phyloP scores from a whole-genome alignment of 768 basidiomycete genomes.

The Boletus sp. region DNA sequence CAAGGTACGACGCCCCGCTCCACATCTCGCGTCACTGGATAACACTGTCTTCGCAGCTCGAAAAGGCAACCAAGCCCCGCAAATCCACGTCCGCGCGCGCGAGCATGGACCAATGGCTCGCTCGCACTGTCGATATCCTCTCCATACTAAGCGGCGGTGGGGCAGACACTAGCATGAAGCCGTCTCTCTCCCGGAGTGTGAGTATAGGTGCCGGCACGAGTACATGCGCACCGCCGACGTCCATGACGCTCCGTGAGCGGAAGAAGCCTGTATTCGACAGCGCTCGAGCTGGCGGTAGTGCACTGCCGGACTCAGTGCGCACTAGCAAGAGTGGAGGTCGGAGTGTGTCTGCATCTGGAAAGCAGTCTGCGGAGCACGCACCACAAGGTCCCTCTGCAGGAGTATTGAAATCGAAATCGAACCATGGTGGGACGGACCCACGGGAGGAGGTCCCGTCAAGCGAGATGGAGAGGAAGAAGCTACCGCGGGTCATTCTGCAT shows the following conservation, averaged over 20 bases:
- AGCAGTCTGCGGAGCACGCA: neutral
- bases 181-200: constrained; percentile 1
- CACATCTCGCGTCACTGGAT: neutral
- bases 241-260: constrained; percentile 51
- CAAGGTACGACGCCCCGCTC: constrained; percentile 41
- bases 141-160: constrained; percentile 3
- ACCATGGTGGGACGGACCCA: neutral
- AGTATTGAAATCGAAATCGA: neutral
- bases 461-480: constrained; percentile 43
- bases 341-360: constrained; percentile 5
- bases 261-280: constrained; percentile 28
- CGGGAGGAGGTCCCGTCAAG: neutral
- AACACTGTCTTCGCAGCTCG: constrained; percentile 43
- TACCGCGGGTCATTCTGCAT: constrained; percentile 56
- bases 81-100: constrained; percentile 38
- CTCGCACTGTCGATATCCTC: constrained; percentile 42
- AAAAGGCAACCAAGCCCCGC: constrained; percentile 62
- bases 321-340: neutral
- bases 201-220: neutral
- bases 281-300: neutral
- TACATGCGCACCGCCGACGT: constrained; percentile 32
- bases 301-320: neutral
- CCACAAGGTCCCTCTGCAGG: neutral
- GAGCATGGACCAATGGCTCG: constrained; percentile 54
- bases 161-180: neutral